Evolutionary conservation across 139 green algal genomes (phyloP), one percentile per base, ranked within the genome.

Genomic region (Tetraselmis chui): DNA sequence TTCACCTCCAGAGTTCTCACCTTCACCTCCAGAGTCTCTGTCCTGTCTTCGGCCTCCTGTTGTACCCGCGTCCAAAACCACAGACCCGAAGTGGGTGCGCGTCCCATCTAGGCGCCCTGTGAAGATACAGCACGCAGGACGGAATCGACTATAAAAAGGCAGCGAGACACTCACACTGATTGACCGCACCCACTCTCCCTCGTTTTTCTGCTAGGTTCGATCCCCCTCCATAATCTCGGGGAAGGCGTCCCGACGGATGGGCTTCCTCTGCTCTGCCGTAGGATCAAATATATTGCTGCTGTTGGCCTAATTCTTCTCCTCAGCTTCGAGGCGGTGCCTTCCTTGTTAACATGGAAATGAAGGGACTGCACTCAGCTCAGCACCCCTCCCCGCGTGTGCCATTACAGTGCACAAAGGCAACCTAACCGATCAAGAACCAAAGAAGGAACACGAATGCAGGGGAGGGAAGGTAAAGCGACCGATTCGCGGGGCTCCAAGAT

Each of bases 401-500:
- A n/a, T n/a, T n/a, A n/a, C n/a, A n/a, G n/a, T n/a, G n/a, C n/a
- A n/a, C n/a, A n/a, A n/a, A n/a, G n/a, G n/a, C n/a, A n/a, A n/a
- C n/a, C 23, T 29, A 80, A 80, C 23, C 23, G 23, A 80, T 80
- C 23, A 22, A 80, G 27, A 27, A 80, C 76, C 23, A 27, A 26
- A 23, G 30, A 76, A 76, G 25, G 25, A 27, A 76, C 23, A 23
- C 25, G 59, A 27, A 76, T 76, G 59, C 25, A 23, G n/a, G n/a
- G n/a, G n/a, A n/a, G n/a, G 25, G 25, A 76, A 76, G 23, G 59
- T 76, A 76, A 76, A 0, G 67, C 79, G 82, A 93, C 90, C 27
- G 78, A 77, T 84, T 97, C 93, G 23, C 88, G 87, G 75, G 96
- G 92, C 78, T 98, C 94, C 76, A 95, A 78, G 11, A 97, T 86